These are phyloP conservation scores for Kodamaea anthophila DNA, from an alignment of 1,139 yeast species.

Conservation along the genomic window DNA sequence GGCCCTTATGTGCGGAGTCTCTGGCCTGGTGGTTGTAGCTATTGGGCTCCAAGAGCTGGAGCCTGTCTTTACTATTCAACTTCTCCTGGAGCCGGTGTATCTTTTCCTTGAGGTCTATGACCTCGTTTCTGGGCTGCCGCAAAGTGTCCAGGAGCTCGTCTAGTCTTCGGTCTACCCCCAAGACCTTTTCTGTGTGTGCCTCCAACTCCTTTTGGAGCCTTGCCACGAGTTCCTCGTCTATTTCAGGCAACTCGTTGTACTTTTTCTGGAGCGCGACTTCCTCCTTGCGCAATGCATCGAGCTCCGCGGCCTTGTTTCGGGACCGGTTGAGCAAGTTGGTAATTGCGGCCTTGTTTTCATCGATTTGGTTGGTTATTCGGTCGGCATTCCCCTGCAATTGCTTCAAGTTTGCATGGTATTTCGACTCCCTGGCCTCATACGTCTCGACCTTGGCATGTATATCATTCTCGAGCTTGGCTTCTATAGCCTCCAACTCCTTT, in stretches of 20 bases:
- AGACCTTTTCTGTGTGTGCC: conserved; percentile 12
- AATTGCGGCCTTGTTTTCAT: conserved; percentile 14
- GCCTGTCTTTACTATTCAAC: conserved; percentile 45
- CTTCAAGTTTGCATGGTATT: conserved; percentile 5
- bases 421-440: conserved; percentile 5
- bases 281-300: conserved; percentile 15
- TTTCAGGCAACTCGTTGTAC: conserved; percentile 6
- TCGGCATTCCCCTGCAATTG: conserved; percentile 13
- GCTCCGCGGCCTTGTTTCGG: conserved; percentile 19
- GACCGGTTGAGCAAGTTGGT: conserved; percentile 16
- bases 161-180: conserved; percentile 14
- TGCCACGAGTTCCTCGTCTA: conserved; percentile 12
- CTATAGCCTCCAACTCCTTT: conserved; percentile 12
- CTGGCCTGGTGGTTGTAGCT: conserved; percentile 23
- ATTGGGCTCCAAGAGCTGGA: conserved; percentile 34
- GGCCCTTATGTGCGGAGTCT: conserved; percentile 26
- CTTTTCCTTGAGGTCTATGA: conserved; percentile 11
- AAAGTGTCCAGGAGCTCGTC: conserved; percentile 7
- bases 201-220: conserved; percentile 8
- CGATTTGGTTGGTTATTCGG: conserved; percentile 16
- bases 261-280: conserved; percentile 8
- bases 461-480: conserved; percentile 8
- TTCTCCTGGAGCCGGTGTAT: conserved; percentile 15
- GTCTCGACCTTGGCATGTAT: conserved; percentile 7
- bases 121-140: conserved; percentile 13